Conservation (phyloP, 2,329 filamentous ascomycete species). For the Leptographium flavum region DNA sequence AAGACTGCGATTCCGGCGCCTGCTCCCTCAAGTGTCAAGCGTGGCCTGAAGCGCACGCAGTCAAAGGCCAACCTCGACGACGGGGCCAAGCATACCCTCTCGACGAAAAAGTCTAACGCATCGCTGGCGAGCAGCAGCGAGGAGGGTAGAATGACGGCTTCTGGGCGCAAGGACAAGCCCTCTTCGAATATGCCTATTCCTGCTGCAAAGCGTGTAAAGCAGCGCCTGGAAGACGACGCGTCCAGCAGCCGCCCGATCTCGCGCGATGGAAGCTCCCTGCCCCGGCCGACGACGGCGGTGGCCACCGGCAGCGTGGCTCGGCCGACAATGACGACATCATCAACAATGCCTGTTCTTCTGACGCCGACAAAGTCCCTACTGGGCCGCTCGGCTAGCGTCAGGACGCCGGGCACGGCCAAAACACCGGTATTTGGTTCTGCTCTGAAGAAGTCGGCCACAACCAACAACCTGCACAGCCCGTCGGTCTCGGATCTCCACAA, state of each 20-base stretch:
- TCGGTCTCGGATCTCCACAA: slow-evolving; percentile 16
- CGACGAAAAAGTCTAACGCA: slow-evolving; percentile 13
- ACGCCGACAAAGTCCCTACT: slow-evolving; percentile 70
- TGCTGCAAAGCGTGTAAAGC: slow-evolving; percentile 57
- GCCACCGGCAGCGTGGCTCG: slow-evolving; percentile 17
- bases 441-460: slow-evolving; percentile 37
- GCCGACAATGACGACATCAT: slow-evolving; percentile 34
- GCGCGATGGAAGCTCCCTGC: slow-evolving; percentile 33
- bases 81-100: slow-evolving; percentile 19
- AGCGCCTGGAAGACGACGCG: slow-evolving; percentile 52
- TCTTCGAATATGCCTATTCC: slow-evolving; percentile 20
- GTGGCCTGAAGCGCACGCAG: slow-evolving; percentile 36
- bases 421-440: slow-evolving; percentile 23
- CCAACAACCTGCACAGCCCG: slow-evolving; percentile 28
- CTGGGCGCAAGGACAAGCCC: slow-evolving; percentile 12
- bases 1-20: slow-evolving; percentile 12
- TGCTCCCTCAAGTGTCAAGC: slow-evolving; percentile 1
- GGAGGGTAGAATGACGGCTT: slow-evolving; percentile 10
- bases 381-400: slow-evolving; percentile 42
- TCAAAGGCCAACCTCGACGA: slow-evolving; percentile 49
- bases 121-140: slow-evolving; percentile 13
- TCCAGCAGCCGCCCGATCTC: slow-evolving; percentile 49
- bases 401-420: slow-evolving; percentile 27
- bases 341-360: too few species aligned
- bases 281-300: slow-evolving; percentile 15